phyloP scores from a whole-genome alignment of 768 basidiomycete species.

The Chalciporus sphaerocephalus region DNA sequence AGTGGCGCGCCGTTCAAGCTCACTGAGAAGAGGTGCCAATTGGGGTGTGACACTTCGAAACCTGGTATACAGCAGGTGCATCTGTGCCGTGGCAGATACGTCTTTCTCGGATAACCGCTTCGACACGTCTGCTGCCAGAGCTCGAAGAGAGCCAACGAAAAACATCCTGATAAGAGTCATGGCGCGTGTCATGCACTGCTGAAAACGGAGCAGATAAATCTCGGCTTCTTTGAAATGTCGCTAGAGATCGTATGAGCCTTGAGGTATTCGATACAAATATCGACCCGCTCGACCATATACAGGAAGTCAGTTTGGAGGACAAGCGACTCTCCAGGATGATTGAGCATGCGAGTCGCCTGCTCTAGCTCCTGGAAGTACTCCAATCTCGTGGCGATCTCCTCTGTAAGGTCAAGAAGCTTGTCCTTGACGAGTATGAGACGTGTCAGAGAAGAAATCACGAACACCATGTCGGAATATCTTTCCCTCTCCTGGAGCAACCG shows the following conservation, averaged over 20 bases:
- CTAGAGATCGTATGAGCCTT: conserved; percentile 60
- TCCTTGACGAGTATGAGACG: conserved; percentile 45
- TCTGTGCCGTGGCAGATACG: conserved; percentile 73
- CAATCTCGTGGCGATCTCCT: conserved; percentile 75
- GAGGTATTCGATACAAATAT: conserved; percentile 90
- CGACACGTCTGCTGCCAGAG: conserved; percentile 72
- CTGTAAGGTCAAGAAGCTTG: conserved; percentile 67
- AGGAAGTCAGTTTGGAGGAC: conserved; percentile 90
- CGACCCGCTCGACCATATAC: conserved; percentile 93
- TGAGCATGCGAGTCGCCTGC: conserved; percentile 87
- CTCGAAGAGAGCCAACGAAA: conserved; percentile 80
- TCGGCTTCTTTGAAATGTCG: conserved; percentile 90
- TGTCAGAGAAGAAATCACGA: neutral
- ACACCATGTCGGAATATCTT: conserved; percentile 25
- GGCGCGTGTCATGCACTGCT: conserved; percentile 95
- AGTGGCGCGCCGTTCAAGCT: conserved; percentile 75
- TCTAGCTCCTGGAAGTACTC: conserved; percentile 97
- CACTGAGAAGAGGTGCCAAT: conserved; percentile 72
- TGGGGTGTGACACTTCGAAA: conserved; percentile 70
- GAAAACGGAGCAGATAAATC: conserved; percentile 91
- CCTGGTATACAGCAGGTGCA: conserved; percentile 85
- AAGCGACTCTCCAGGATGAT: conserved; percentile 87
- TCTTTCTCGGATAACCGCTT: conserved; percentile 77
- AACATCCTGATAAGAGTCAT: conserved; percentile 99
- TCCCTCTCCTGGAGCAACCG: conserved; percentile 85